phyloP scores from a whole-genome alignment of 2,329 filamentous ascomycete genomes.

The Ophiosphaerella narmari region DNA sequence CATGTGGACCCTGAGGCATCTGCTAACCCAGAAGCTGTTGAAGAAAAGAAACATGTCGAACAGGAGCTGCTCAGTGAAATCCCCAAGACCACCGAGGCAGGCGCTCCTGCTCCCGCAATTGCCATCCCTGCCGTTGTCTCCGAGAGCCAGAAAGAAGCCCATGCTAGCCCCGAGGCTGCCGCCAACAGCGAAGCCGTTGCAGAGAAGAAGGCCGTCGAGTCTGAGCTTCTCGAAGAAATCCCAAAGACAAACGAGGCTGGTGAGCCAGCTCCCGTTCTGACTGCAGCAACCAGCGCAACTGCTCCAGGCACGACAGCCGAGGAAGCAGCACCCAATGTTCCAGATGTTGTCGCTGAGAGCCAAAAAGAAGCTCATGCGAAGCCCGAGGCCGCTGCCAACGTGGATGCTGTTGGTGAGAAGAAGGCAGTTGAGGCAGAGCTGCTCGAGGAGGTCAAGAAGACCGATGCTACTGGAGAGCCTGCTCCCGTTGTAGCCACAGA shows the following conservation, averaged over 20 bases:
- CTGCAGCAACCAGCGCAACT: constrained; percentile 17
- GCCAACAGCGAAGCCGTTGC: constrained; percentile 66
- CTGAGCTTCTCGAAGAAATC: constrained; percentile 61
- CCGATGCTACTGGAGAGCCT: constrained; percentile 50
- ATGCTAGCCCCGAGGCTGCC: constrained; percentile 68
- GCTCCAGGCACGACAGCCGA: constrained; percentile 31
- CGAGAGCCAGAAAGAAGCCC: constrained; percentile 70
- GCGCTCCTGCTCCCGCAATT: constrained; percentile 44
- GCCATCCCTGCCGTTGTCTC: constrained; percentile 64
- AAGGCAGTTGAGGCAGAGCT: constrained; percentile 73
- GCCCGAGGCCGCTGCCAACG: constrained; percentile 69
- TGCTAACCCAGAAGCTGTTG: constrained; percentile 64
- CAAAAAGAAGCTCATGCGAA: constrained; percentile 66
- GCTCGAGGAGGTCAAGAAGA: constrained; percentile 61
- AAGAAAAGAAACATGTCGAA: constrained; percentile 72
- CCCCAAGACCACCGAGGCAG: constrained; percentile 46
- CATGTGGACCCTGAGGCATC: constrained; percentile 67
- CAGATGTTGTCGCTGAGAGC: constrained; percentile 71
- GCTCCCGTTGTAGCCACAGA: constrained; percentile 27
- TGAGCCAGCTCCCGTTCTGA: constrained; percentile 33
- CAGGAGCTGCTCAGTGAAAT: constrained; percentile 61
- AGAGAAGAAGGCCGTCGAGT: constrained; percentile 73
- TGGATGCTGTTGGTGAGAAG: constrained; percentile 72
- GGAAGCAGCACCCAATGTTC: constrained; percentile 42
- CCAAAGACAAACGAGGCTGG: constrained; percentile 48